A percentile compares a stretch with the other conserved stretches of the same genome.
Conservation (phyloP, 768 basidiomycete species). For the Clitopilus hobsonii region DNA sequence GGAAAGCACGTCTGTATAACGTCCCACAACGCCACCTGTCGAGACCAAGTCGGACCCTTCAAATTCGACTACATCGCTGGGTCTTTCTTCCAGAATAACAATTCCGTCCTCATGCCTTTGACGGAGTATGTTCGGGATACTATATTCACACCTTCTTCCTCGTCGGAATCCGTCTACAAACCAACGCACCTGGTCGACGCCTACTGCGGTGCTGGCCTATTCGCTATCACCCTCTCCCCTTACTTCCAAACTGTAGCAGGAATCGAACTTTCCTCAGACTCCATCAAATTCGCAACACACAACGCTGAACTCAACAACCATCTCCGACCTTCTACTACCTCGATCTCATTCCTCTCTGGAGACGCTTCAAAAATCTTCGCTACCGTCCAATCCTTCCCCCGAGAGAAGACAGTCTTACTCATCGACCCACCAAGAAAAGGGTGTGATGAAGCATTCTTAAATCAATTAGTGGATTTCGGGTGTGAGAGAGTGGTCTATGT, state of each 20-base stretch:
- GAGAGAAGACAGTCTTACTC: slow-evolving; percentile 60
- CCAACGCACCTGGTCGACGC: slow-evolving; percentile 92
- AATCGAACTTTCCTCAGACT: slow-evolving; percentile 77
- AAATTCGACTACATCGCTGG: slow-evolving; percentile 83
- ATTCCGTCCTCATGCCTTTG: slow-evolving; percentile 80
- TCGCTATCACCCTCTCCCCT: slow-evolving; percentile 77
- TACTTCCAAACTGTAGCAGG: slow-evolving; percentile 77
- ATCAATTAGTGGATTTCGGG: slow-evolving; percentile 70
- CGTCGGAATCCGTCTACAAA: background rate
- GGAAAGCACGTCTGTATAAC: slow-evolving; percentile 77
- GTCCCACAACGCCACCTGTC: slow-evolving; percentile 72
- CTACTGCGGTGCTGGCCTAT: slow-evolving; percentile 88
- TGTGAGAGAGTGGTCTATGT: slow-evolving; percentile 79
- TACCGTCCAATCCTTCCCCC: slow-evolving; percentile 60
- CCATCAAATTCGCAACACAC: slow-evolving; percentile 61
- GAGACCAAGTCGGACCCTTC: slow-evolving; percentile 78
- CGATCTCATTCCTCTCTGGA: slow-evolving; percentile 70
- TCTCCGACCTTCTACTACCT: slow-evolving; percentile 36
- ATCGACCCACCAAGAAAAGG: slow-evolving; percentile 96
- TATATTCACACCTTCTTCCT: slow-evolving; percentile 39
- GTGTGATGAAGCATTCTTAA: slow-evolving; percentile 74
- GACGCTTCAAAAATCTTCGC: slow-evolving; percentile 86
- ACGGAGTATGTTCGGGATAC: slow-evolving; percentile 79
- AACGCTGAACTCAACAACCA: slow-evolving; percentile 60
- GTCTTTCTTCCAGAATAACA: slow-evolving; percentile 99